Evolutionary conservation across 176 grass and related monocot genomes (phyloP), one percentile per base, ranked within the genome.

Genomic region (Ampelocalamus luodianensis): DNA sequence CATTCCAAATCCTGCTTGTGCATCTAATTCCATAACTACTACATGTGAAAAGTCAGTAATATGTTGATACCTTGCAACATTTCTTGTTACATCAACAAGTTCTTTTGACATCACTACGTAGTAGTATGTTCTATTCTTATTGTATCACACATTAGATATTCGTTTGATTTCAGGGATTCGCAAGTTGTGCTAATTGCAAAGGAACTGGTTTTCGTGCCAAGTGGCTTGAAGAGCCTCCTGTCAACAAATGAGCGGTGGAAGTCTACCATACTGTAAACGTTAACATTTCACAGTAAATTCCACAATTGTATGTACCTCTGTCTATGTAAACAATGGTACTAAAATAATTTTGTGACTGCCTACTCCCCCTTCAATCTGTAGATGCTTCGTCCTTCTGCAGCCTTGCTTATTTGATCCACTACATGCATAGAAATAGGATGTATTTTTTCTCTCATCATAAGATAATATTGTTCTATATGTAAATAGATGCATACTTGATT

Each of bases 131-230:
- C 23, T 22, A 59, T 4, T 70, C 53, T 84, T 89, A 29, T 16
- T 55, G 16, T 39, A 26, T 37, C 68, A 50, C 10, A 63, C 46
- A 75, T 65, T 23, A 58, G 34, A 17, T 72, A 77, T 65, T 71
- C 26, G 76, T 85, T 78, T 79, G 27, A 65, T 89, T 83, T 69
- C 85, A 98, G 96, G 96, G 96, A 7, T 89, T 87, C 71, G 39
- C 88, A 34, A 80, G 63, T 53, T 98, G 96, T 86, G 60, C 80
- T 58, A 84, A 98, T 79, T 98, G 96, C 83, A 88, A 95, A 85
- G 96, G 96, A 54, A 95, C 96, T n/a, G 96, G 93, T 10, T 98
- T 90, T 87, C 93, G 93, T 62, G 96, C 96, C 69, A 98, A 94
- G 73, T 98, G 93, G 96, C 85, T 98, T 68, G 91, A 92, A 87